These are phyloP conservation scores for Scutellaria baicalensis DNA, from an alignment of 257 asterid species.

Conservation along the genomic window DNA sequence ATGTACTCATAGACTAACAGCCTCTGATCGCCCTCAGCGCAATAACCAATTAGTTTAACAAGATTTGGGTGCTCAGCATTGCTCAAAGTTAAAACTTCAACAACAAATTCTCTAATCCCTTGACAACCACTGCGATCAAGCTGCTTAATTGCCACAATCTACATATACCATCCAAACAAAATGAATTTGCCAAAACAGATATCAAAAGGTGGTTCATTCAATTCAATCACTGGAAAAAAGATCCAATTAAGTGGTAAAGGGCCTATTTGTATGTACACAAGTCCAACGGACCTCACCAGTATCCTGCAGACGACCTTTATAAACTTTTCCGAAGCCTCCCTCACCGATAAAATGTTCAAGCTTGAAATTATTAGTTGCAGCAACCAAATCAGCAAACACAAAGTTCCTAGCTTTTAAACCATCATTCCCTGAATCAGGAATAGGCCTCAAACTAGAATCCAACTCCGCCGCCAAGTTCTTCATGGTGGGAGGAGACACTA, in stretches of 20 bases:
- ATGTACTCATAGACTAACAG: constrained; percentile 45
- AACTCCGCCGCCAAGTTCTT: not conserved
- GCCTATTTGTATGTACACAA: not conserved
- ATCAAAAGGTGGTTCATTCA: not conserved
- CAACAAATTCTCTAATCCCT: constrained; percentile 40
- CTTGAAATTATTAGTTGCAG: constrained; percentile 57
- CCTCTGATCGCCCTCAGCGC: constrained; percentile 45
- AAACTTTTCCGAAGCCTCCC: constrained; percentile 77
- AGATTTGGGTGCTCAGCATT: constrained; percentile 41
- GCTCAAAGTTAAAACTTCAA: constrained; percentile 37
- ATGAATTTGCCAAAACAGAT: not conserved
- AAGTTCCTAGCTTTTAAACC: constrained; percentile 22
- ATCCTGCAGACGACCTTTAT: constrained; percentile 43
- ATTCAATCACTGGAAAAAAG: not conserved
- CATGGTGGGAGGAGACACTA: not conserved
- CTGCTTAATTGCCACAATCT: constrained; percentile 48
- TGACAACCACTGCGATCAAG: constrained; percentile 41
- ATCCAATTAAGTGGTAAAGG: not conserved
- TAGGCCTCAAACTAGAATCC: not conserved
- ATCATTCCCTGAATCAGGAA: constrained; percentile 12
- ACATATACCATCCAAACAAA: not conserved
- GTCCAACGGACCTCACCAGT: constrained; percentile 48
- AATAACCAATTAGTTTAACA: constrained; percentile 44
- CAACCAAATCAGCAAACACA: constrained; percentile 15
- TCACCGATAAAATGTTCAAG: constrained; percentile 54